Evolutionary conservation across 177 flowering plant genomes (phyloP), one percentile per base, ranked within the genome.

Genomic region (Vitis hybrid): DNA sequence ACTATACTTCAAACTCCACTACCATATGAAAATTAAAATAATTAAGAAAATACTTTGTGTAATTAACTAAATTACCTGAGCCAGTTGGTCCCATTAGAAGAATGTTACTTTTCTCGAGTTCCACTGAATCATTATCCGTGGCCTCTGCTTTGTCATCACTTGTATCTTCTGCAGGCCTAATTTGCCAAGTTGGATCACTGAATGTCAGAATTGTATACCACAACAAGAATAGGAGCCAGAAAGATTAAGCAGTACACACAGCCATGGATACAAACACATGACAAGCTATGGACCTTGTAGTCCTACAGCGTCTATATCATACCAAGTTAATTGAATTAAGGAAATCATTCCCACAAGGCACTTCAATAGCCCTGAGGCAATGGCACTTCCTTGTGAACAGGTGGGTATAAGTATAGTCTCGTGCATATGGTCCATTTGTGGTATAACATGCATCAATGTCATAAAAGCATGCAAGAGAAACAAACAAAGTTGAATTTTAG

Each of bases 41-140:
- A 58, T 56, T 29, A 48, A 56, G 66, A 56, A 15, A 16, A 10
- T 39, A 39, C 48, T 39, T 39, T 39, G 10, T 0, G 5, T 39
- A 5, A 8, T 39, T 39, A 52, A 50, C 1, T 2, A 69, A 21
- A 66, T 85, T 82, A 94, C 99, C 99, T 86, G 99, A 94, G 65
- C 99, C 99, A n/a, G 99, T 94, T 55, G 99, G 98, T 49, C 99
- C 99, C 95, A 92, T 87, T 13, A 94, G 67, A 58, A 94, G 96
- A 73, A 94, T 86, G 76, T 94, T 94, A 76, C 99, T 94, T 80
- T 94, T 94, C 77, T 94, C 99, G 69, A 94, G 90, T 76, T 94
- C 99, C 60, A 94, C 99, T 14, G 71, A 67, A 65, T 92, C 97
- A 81, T 77, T 73, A 76, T 85, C 88, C 19, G 19, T 62, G 8